A percentile compares a stretch with the other conserved stretches of the same genome.
These are phyloP conservation scores for Rhizopus arrhizus DNA, from an alignment of 371 early-diverging fungal genomes.

Conservation along the genomic window DNA sequence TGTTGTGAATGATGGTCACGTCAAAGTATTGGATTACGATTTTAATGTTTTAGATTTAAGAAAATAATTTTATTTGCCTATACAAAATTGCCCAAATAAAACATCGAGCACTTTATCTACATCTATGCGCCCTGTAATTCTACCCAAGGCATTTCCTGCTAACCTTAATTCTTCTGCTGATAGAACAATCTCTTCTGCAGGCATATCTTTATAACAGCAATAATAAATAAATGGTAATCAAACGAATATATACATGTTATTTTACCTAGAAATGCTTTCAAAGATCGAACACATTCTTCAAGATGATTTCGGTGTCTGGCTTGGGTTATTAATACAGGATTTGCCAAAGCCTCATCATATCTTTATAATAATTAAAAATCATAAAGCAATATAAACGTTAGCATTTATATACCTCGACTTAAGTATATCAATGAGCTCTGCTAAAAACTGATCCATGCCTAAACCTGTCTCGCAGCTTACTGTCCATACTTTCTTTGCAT, in stretches of 20 bases:
- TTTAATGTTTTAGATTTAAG: slow-evolving; percentile 61
- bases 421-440: slow-evolving; percentile 55
- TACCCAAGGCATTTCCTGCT: slow-evolving; percentile 70
- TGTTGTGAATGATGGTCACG: slow-evolving; percentile 53
- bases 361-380: slow-evolving; percentile 24
- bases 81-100: slow-evolving; percentile 81
- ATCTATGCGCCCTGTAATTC: slow-evolving; percentile 77
- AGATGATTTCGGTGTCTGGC: slow-evolving; percentile 75
- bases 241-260: no score
- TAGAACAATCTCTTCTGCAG: slow-evolving; percentile 61
- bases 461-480: slow-evolving; percentile 68
- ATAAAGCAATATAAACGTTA: not conserved
- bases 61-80: slow-evolving; percentile 71
- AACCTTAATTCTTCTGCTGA: slow-evolving; percentile 79
- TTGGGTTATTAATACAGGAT: slow-evolving; percentile 65
- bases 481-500: slow-evolving; percentile 43
- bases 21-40: slow-evolving; percentile 43
- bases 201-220: slow-evolving; percentile 27
- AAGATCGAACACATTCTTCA: slow-evolving; percentile 55
- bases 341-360: slow-evolving; percentile 52
- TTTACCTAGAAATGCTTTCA: slow-evolving; percentile 61
- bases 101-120: slow-evolving; percentile 79
- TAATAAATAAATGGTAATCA: not conserved
- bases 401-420: slow-evolving; percentile 40
- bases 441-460: slow-evolving; percentile 61